Base-by-base conservation (phyloP, 2,329 filamentous ascomycete genomes). In the Aspergillus costaricaensis region DNA sequence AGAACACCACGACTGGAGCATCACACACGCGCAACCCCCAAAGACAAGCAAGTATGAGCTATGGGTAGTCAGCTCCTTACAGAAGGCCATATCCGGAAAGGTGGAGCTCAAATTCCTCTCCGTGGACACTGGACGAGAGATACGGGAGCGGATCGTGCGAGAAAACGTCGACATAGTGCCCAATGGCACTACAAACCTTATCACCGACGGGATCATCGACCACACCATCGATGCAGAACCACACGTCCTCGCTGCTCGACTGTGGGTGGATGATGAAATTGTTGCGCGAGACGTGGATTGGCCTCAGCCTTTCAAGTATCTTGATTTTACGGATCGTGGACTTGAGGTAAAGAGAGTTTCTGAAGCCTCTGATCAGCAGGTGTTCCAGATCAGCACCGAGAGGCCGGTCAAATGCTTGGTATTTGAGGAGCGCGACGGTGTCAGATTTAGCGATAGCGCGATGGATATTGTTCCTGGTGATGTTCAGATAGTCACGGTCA, bases 231-330 rank as follows among this genome's bases (percentile, higher is more conserved):
- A 78, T 48, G 78, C 83, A 59, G 83, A 85, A 68, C 79, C 83
- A 47, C 82, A 85, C 72, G 83, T 86, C n/a, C 74, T 83, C 21
- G 76, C 72, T 12, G 82, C 81, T 41, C 76, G 83, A 44, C 76
- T 85, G 58, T 86, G 81, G 82, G 75, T 86, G 39, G 74, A 81
- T 53, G 80, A 77, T 21, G 69, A 80, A 58, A 64, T 86, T 14
- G 78, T 84, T 2, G 81, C 83, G 12, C 77, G 85, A 55, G 84
- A 86, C 64, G 78, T 83, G 4, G 84, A 86, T 71, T 87, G 84
- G 84, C 84, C 84, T 4, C 84, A 86, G 68, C 84, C 84, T 47
- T 79, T 86, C 65, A 86, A 86, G 73, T 86, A 86, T 67, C 79
- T 86, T 14, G 78, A 82, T 60, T 80, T 86, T 61, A 77, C 78